Evolutionary conservation across 495 filamentous ascomycete genomes (phyloP).

Genomic region (Xylaria nigripes): DNA sequence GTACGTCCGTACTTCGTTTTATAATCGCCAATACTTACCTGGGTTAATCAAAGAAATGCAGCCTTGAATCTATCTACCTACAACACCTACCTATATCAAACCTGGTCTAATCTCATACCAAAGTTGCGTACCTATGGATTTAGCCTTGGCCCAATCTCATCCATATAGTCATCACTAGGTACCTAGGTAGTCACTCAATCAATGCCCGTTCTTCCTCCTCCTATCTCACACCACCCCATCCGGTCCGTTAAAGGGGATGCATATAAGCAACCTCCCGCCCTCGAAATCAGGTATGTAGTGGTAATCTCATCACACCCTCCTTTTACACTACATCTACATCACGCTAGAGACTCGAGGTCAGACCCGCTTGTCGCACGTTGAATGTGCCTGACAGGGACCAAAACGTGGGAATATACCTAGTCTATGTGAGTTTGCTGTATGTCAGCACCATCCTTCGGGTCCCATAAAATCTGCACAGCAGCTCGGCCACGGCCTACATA

Average conservation of each 20-base stretch:
- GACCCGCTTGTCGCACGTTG: slow-evolving; percentile 6
- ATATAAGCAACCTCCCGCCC: neutral
- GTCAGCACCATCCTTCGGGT: neutral
- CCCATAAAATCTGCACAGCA: neutral
- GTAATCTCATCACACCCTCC: neutral
- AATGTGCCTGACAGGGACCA: slow-evolving; percentile 8
- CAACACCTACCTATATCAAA: too few relatives aligned
- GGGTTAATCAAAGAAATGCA: too few relatives aligned
- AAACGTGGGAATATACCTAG: slow-evolving; percentile 4
- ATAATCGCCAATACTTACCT: too few relatives aligned
- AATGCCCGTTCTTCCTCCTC: neutral
- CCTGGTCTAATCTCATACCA: too few relatives aligned
- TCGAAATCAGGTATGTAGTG: neutral
- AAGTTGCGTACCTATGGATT: neutral
- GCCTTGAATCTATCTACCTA: too few relatives aligned
- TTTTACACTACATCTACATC: neutral
- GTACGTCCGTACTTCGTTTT: too few relatives aligned
- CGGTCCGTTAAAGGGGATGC: neutral
- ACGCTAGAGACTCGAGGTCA: neutral
- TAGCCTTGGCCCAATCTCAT: neutral
- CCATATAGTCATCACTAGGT: neutral
- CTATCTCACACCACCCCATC: neutral
- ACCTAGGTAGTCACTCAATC: neutral
- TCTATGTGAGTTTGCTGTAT: slow-evolving; percentile 5
- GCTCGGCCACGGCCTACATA: slow-evolving; percentile 6